Evolutionary conservation across 352 stramenopile species (phyloP), one percentile per base, ranked within the genome.

Genomic region (Phytophthora pseudosyringae): DNA sequence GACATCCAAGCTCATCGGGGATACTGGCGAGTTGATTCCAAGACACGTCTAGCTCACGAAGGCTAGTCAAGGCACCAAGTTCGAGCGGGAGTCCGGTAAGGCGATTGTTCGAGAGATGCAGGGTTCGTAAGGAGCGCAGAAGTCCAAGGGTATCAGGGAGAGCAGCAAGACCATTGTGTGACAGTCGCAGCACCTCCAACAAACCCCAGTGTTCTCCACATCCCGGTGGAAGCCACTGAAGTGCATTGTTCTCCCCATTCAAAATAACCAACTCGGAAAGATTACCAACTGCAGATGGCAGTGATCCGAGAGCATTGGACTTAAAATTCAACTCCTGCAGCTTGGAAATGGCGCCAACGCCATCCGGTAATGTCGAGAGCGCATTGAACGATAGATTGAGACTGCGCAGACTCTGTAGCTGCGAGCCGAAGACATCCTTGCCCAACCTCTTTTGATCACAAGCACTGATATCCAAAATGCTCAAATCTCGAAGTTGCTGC

Each of bases 1-100:
- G 69, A 31, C 75, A 90, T 1, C 86, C 81, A 12, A 93, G 70
- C 36, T 87, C 80, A 45, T 90, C 75, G 1, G 88, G 88, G 2
- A 95, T 64, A 15, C 29, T 12, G 0, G 43, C 15, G 13, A 94
- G 58, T 33, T 78, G 56, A 67, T 94, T 94, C 74, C 81, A 86
- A 13, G 78, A 81, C 18, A 93, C 35, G 39, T 88, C 55, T 13
- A 95, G 64, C 44, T 80, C 64, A 10, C 60, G 50, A 33, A 92
- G 52, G n/a, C 76, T 67, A 5, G 75, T 71, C 10, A 92, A 71
- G 0, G 81, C 75, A 4, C 73, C 76, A 41, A 91, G 44, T 41
- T 89, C 81, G 11, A 87, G 67, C 9, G 82, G 80, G n/a, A 91
- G 47, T 7, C 28, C 44, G 10, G 52, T 50, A 10, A 91, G 32